phyloP scores from a whole-genome alignment of 139 green algal species.

The Tetradesmus lagerheimii region DNA sequence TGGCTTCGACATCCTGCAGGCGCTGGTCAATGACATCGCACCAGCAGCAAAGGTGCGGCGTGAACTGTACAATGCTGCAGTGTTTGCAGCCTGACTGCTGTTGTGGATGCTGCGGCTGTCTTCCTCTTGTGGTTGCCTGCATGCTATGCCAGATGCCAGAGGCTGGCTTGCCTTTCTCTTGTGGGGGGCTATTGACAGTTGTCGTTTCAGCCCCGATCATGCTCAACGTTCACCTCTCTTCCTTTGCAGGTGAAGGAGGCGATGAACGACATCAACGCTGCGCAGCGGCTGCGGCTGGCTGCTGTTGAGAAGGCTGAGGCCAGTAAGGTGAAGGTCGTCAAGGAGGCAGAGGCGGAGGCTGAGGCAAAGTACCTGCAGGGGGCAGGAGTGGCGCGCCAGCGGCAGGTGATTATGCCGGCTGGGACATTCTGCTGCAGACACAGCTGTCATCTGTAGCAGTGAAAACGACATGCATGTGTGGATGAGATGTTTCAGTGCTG shows the following conservation, averaged over 20 bases:
- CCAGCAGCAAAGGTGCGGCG: constrained; percentile 70
- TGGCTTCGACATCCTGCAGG: constrained; percentile 91
- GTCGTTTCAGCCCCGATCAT: too few species aligned
- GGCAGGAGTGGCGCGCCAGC: constrained; percentile 69
- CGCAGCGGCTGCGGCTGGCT: constrained; percentile 76
- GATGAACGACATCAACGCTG: constrained; percentile 95
- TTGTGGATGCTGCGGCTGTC: neutral
- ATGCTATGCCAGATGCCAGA: too few species aligned
- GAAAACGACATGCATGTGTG: too few species aligned
- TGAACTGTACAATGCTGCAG: too few species aligned
- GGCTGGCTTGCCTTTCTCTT: too few species aligned
- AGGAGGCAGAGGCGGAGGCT: constrained; percentile 94
- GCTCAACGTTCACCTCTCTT: too few species aligned
- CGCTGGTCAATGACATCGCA: constrained; percentile 85
- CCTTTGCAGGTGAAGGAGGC: constrained; percentile 69
- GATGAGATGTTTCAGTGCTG: too few species aligned
- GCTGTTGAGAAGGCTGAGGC: constrained; percentile 86
- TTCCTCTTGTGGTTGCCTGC: too few species aligned
- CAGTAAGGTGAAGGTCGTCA: constrained; percentile 86
- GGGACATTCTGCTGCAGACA: too few species aligned
- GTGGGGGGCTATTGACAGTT: too few species aligned
- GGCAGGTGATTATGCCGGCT: constrained; percentile 52
- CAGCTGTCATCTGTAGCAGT: too few species aligned
- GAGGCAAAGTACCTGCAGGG: constrained; percentile 95
- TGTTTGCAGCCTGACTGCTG: neutral